Base-by-base conservation (phyloP, 768 basidiomycete species). In the Candolleomyces aberdarensis region DNA sequence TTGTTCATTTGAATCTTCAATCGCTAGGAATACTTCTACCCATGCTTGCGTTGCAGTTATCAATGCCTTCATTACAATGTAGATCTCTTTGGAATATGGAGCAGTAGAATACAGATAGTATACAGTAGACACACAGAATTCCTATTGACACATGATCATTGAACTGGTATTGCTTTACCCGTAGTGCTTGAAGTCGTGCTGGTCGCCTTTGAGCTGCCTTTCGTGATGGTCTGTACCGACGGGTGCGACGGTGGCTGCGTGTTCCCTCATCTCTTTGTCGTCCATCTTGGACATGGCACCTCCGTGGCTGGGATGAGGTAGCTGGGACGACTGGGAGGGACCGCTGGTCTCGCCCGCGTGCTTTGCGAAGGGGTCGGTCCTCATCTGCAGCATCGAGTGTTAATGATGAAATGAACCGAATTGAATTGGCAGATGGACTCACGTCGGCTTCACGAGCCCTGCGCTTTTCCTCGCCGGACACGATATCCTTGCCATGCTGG, bases 381-480 rank as follows among this genome's bases (percentile, higher is more conserved):
- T 51, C 49, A 51, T 19, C 49, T 51, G 20, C 5, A 51, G 20
- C 19, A 4, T 5, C 7, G 8, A 29, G 19, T 6, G 14, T 14
- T 26, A 22, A 15, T 15, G 48, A n/a, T n/a, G n/a, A 22, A 39
- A 3, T 31, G 11, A 13, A 22, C 5, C 50, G 32, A 5, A n/a
- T 32, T 26, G 26, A 11, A 39, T 31, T 17, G 29, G 58, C 26
- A 43, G 17, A 39, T 20, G n/a, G 20, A 56, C 63, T 7, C 62
- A 71, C 72, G 44, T 71, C 70, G 53, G 63, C 70, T 5, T 64
- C 65, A 26, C 69, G 51, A 48, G 69, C 64, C 61, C 68, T 74
- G 29, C 61, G 62, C 53, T 58, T 68, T 47, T 69, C 65, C 50
- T 70, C 67, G 9, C 72, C 72, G 39, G 65, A 66, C n/a, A 49